These are phyloP conservation scores for Coemansia pectinata DNA, from an alignment of 192 early-diverging fungal species.

Conservation along the genomic window DNA sequence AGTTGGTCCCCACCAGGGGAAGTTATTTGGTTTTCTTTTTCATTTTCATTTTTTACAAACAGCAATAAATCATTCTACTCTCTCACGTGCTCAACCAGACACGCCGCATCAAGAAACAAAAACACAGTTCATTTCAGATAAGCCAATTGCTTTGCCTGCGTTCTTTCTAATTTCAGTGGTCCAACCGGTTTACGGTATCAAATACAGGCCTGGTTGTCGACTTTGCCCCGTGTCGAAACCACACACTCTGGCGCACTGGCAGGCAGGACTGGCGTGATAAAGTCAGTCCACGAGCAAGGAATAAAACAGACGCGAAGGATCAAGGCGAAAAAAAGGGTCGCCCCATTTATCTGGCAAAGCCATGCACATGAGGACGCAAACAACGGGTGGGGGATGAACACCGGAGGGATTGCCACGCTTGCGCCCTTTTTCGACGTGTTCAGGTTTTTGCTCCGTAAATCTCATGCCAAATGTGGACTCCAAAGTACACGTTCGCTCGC, in stretches of 20 bases:
- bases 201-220: background rate
- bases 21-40: too few species aligned
- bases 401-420: background rate
- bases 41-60: too few species aligned
- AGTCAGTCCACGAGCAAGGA: too few species aligned
- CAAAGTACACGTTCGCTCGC: too few species aligned
- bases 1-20: too few species aligned
- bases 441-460: background rate
- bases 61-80: too few species aligned
- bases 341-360: background rate
- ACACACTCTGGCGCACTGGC: background rate
- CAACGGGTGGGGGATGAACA: background rate
- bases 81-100: background rate
- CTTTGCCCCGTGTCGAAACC: background rate
- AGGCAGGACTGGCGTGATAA: too few species aligned
- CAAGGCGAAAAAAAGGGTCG: background rate
- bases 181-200: too few species aligned
- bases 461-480: background rate
- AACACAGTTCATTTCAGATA: background rate
- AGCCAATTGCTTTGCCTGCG: background rate
- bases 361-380: background rate
- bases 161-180: too few species aligned
- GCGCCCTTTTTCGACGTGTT: background rate
- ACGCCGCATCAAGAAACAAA: background rate
- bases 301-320: background rate